Base-by-base conservation (phyloP, 2,329 filamentous ascomycete genomes). In the Scytalidium lignicola region DNA sequence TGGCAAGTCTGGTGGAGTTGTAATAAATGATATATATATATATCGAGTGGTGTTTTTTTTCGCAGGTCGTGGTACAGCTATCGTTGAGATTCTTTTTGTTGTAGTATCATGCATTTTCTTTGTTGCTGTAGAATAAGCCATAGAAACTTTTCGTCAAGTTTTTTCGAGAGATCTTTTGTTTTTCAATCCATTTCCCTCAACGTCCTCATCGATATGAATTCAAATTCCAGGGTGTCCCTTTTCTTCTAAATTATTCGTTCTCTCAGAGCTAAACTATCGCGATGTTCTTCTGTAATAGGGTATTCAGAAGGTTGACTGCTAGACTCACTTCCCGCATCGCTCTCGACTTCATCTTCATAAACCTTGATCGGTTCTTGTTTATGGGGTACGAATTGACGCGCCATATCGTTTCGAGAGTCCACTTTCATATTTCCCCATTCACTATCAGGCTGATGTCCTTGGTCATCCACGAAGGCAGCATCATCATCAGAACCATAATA, bases 261-360 rank as follows among this genome's bases (percentile, higher is more conserved):
- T 20, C 46, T 28, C 43, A 26, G 21, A 46, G 22, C 18, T 17
- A 29, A 37, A n/a, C 39, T 41, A 12, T 23, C 17, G 20, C 15
- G 22, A 8, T 67, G 66, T 15, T 62, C 67, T 52, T 75, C 73
- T 12, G 72, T 79, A 58, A 72, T 78, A 5, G 76, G 73, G 55
- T 81, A 82, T 57, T 81, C 78, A 17, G 73, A 78, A 1, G 79
- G 79, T 55, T 72, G 70, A 60, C 75, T 77, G 58, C 76, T 80
- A 26, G 53, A 57, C 39, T 70, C 64, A 47, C 67, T 71, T 40
- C 55, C 54, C 22, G 55, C 51, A 41, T 51, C 51, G 2, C 58
- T 55, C 21, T 51, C 55, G 4, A 54, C 54, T 22, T 62, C 61
- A 9, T 67, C 64, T 9, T 65, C 62, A 18, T 64, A 37, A 17